Evolutionary conservation across 495 filamentous ascomycete genomes (phyloP).

Genomic region (Parmelia sp.): DNA sequence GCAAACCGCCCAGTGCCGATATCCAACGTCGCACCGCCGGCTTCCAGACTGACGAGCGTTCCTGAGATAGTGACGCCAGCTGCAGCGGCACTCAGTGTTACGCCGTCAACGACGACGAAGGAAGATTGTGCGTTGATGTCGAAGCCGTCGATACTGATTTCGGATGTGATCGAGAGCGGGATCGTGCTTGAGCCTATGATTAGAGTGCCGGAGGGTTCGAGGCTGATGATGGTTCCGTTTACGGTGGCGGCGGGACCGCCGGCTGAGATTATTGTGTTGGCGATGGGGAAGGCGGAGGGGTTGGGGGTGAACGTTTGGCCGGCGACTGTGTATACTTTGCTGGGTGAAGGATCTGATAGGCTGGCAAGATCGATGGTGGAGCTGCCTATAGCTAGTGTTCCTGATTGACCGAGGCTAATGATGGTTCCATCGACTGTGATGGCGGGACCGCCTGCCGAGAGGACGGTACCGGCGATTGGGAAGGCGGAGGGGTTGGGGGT

Average conservation of each 20-base stretch:
- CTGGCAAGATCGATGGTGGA: not conserved
- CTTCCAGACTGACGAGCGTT: not conserved
- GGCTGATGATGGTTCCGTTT: conserved; percentile 12
- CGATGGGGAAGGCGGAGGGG: not conserved
- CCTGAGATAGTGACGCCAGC: not conserved
- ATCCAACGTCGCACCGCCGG: not conserved
- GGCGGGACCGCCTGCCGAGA: not conserved
- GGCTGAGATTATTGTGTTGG: conserved; percentile 7
- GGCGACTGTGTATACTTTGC: not conserved
- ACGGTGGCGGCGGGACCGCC: conserved; percentile 14
- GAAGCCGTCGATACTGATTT: not conserved
- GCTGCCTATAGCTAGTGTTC: not conserved
- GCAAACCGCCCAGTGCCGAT: conserved; percentile 3
- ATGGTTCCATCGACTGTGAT: not conserved
- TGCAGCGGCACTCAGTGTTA: not conserved
- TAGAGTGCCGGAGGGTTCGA: conserved; percentile 1
- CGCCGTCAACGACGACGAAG: conserved; percentile 3
- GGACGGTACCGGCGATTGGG: not conserved
- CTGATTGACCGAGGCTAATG: not conserved
- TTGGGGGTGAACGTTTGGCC: not conserved
- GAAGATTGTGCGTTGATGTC: not conserved
- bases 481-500: not conserved
- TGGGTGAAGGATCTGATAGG: not conserved
- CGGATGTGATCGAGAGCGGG: conserved; percentile 1
- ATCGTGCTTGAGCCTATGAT: not conserved